These are phyloP conservation scores for Alternaria viburni DNA, from an alignment of 2,329 filamentous ascomycete species.

Conservation along the genomic window DNA sequence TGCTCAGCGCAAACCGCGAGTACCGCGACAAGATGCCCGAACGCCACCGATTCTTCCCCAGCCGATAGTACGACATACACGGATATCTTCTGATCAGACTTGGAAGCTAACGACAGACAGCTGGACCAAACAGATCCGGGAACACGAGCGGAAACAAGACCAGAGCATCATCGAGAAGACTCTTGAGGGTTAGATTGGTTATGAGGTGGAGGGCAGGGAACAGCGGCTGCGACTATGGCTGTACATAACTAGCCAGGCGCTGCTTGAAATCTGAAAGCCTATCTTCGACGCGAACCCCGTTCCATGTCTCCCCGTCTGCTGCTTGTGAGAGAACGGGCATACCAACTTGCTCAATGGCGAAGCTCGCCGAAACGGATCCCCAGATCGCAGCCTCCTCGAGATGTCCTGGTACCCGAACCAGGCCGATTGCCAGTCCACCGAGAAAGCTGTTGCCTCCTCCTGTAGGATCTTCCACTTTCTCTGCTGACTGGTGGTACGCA, in stretches of 20 bases:
- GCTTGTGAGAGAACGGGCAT: constrained; percentile 65
- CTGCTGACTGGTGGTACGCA: constrained; percentile 68
- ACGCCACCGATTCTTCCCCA: constrained; percentile 78
- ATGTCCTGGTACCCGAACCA: constrained; percentile 51
- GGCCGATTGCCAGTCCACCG: constrained; percentile 64
- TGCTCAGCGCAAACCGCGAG: constrained; percentile 75
- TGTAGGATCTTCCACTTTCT: constrained; percentile 83
- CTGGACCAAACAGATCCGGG: constrained; percentile 75
- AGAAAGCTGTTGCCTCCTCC: constrained; percentile 94
- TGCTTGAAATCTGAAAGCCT: constrained; percentile 52
- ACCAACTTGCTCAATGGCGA: constrained; percentile 93
- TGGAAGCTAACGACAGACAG: constrained; percentile 51
- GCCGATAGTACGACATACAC: constrained; percentile 71
- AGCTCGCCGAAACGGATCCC: constrained; percentile 84
- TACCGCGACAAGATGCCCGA: constrained; percentile 77
- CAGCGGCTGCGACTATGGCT: constrained; percentile 38
- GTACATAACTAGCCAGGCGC: constrained; percentile 48
- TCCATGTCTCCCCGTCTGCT: constrained; percentile 54
- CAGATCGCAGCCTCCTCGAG: constrained; percentile 76
- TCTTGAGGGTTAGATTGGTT: constrained; percentile 11
- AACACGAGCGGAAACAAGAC: constrained; percentile 65
- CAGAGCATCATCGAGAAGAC: constrained; percentile 28
- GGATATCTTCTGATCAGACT: neutral
- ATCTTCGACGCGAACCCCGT: constrained; percentile 52
- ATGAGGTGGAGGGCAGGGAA: neutral